Conservation (phyloP, 306 rosid genomes). For the Fragaria vesca region DNA sequence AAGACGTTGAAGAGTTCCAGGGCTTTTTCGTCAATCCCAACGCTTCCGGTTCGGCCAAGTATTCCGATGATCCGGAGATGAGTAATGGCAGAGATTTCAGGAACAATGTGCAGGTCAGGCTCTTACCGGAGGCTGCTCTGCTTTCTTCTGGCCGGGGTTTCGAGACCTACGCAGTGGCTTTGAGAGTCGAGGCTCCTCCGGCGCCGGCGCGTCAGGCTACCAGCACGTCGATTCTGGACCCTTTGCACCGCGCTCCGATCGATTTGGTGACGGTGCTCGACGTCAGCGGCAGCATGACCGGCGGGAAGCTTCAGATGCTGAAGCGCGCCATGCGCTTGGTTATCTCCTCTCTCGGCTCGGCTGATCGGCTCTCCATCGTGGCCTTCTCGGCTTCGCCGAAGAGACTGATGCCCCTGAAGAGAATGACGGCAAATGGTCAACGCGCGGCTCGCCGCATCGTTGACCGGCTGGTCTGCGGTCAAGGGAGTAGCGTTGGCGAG, state of each 20-base stretch:
- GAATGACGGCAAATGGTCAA: slow-evolving; percentile 72
- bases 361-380: slow-evolving; percentile 77
- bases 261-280: slow-evolving; percentile 82
- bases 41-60: slow-evolving; percentile 41
- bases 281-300: slow-evolving; percentile 67
- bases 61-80: slow-evolving; percentile 32
- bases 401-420: slow-evolving; percentile 49
- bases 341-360: slow-evolving; percentile 56
- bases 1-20: slow-evolving; percentile 66
- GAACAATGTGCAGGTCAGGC: slow-evolving; percentile 54
- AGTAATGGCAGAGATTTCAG: slow-evolving; percentile 36
- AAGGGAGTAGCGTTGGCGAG: slow-evolving; percentile 49
- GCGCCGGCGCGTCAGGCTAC: slow-evolving; percentile 22
- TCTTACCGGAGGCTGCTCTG: slow-evolving; percentile 72
- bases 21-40: slow-evolving; percentile 72
- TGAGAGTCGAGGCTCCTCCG: slow-evolving; percentile 70
- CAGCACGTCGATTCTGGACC: slow-evolving; percentile 23
- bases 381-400: slow-evolving; percentile 59
- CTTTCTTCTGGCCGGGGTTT: slow-evolving; percentile 47
- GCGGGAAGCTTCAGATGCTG: slow-evolving; percentile 70
- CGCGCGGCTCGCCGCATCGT: slow-evolving; percentile 59
- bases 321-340: slow-evolving; percentile 86
- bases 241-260: slow-evolving; percentile 61
- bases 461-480: slow-evolving; percentile 51
- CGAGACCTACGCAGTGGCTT: slow-evolving; percentile 62